phyloP scores from a whole-genome alignment of 1,139 yeast species.

The Saccharomyces uvarum region DNA sequence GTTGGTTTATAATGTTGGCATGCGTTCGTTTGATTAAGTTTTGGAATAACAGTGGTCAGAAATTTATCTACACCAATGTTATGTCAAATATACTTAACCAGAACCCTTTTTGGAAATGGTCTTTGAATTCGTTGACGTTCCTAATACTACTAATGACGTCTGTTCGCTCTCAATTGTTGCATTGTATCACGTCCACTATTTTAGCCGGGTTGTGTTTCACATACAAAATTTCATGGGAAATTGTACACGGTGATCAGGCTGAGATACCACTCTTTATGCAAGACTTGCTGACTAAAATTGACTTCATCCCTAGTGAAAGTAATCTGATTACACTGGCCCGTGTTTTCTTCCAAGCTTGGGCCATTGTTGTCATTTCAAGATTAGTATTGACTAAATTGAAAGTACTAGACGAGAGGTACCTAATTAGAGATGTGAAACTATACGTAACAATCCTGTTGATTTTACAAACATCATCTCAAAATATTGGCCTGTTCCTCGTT shows the following conservation, averaged over 20 bases:
- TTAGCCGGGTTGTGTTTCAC: conserved; percentile 39
- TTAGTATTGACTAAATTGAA: not conserved
- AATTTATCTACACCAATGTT: conserved; percentile 46
- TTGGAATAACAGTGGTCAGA: conserved; percentile 91
- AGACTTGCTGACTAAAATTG: conserved; percentile 4
- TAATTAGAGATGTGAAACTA: conserved; percentile 35
- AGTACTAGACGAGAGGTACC: conserved; percentile 3
- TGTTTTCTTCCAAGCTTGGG: conserved; percentile 8
- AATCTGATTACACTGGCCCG: not conserved
- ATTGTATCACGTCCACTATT: conserved; percentile 39
- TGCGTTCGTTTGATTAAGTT: conserved; percentile 60
- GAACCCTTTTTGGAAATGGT: conserved; percentile 42
- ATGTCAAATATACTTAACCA: conserved; percentile 33
- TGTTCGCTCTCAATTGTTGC: conserved; percentile 20
- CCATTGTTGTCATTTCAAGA: conserved; percentile 7
- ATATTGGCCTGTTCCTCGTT: conserved; percentile 61
- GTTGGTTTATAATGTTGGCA: conserved; percentile 32
- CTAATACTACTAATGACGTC: conserved; percentile 12
- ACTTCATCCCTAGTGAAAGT: not conserved
- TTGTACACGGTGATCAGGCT: conserved; percentile 37
- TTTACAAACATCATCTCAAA: conserved; percentile 60
- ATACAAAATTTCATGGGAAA: conserved; percentile 53
- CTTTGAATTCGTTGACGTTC: conserved; percentile 40
- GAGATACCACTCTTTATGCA: conserved; percentile 14
- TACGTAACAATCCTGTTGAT: conserved; percentile 49